Conservation (phyloP, 768 basidiomycete genomes). For the Gloeophyllum trabeum region DNA sequence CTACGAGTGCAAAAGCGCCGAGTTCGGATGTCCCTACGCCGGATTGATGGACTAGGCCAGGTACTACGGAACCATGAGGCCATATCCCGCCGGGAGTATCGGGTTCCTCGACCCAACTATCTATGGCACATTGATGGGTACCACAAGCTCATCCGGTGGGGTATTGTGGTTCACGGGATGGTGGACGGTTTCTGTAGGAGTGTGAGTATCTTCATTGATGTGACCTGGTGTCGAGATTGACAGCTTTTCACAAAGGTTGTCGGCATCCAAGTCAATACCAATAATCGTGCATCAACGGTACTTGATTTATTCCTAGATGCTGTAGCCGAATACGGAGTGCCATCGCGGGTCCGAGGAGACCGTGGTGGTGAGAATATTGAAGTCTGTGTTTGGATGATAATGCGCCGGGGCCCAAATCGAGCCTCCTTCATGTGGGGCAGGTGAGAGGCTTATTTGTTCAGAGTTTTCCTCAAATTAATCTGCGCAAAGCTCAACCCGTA, state of each 20-base stretch:
- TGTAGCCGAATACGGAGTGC: constrained; percentile 7
- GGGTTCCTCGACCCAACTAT: constrained; percentile 8
- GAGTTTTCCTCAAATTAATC: no score
- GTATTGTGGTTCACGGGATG: constrained; percentile 11
- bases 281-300: constrained; percentile 18
- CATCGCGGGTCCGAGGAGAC: constrained; percentile 17
- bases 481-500: constrained; percentile 23
- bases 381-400: constrained; percentile 17
- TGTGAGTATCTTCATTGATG: constrained; percentile 11
- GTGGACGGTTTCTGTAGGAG: constrained; percentile 28
- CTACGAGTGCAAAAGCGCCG: constrained; percentile 14
- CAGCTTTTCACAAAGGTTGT: no score
- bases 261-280: constrained; percentile 10
- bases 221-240: no score
- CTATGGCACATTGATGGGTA: constrained; percentile 15
- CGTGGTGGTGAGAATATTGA: constrained; percentile 18
- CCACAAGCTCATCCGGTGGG: constrained; percentile 13
- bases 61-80: background rate
- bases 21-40: constrained; percentile 4
- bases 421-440: constrained; percentile 18
- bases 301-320: constrained; percentile 13
- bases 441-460: constrained; percentile 7
- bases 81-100: constrained; percentile 7
- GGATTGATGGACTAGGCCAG: background rate
- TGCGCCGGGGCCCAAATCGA: constrained; percentile 11